Conservation (phyloP, 345 rosid genomes). For the Anacardium occidentale region DNA sequence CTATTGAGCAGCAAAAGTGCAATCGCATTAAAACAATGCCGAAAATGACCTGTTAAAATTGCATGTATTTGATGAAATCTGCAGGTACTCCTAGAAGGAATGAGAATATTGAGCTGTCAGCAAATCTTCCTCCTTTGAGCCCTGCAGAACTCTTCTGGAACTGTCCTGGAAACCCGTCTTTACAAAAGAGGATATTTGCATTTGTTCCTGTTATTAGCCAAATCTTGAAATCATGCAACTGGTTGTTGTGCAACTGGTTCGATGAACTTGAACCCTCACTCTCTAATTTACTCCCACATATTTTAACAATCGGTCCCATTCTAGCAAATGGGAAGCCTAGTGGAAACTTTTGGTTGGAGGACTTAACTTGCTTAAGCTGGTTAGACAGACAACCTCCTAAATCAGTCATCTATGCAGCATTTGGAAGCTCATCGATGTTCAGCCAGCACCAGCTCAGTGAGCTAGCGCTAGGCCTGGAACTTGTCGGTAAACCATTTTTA, state of each 20-base stretch:
- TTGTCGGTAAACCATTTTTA: constrained; percentile 21
- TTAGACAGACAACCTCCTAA: constrained; percentile 23
- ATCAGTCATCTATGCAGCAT: constrained; percentile 32
- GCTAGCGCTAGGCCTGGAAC: constrained; percentile 23
- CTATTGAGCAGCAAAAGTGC: too few species aligned
- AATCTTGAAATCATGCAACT: neutral
- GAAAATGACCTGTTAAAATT: neutral
- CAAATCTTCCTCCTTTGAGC: constrained; percentile 11
- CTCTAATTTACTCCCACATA: constrained; percentile 7
- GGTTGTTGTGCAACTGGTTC: constrained; percentile 19
- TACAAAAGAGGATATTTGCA: constrained; percentile 4
- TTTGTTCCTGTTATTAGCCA: neutral
- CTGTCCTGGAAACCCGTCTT: neutral
- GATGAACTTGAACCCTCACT: constrained; percentile 24
- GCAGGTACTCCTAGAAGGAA: constrained; percentile 13
- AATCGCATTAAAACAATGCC: neutral
- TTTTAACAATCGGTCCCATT: constrained; percentile 19
- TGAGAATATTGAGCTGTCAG: constrained; percentile 12
- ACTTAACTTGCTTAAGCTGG: constrained; percentile 27
- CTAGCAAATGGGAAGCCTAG: neutral
- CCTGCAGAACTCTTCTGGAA: constrained; percentile 22
- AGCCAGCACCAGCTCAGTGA: constrained; percentile 19
- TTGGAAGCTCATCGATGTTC: constrained; percentile 22
- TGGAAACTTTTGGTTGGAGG: constrained; percentile 25
- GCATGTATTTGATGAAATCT: neutral